Evolutionary conservation across 2,329 filamentous ascomycete species (phyloP).

Genomic region (Fusarium newnesense): DNA sequence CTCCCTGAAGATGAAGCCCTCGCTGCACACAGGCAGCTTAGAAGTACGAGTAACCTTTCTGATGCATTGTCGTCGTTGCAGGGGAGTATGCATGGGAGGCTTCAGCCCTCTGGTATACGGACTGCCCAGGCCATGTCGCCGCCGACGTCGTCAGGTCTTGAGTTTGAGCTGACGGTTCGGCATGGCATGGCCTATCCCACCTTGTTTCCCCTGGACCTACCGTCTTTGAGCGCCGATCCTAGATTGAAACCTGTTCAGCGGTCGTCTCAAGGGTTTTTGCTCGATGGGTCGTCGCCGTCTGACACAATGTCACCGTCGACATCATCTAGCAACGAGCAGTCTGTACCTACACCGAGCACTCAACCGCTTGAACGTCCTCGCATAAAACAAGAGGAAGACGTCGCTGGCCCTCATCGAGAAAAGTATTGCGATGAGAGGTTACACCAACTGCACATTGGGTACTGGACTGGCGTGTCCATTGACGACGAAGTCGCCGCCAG

Average conservation of each 20-base stretch:
- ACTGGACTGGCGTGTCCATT: constrained; percentile 49
- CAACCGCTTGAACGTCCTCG: not conserved
- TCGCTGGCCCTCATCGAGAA: not conserved
- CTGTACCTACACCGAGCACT: constrained; percentile 7
- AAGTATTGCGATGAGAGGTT: constrained; percentile 11
- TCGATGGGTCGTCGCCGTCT: constrained; percentile 13
- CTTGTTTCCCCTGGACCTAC: constrained; percentile 21
- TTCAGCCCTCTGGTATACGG: constrained; percentile 17
- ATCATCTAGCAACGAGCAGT: constrained; percentile 3
- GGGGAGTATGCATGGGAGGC: constrained; percentile 25
- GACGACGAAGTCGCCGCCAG: constrained; percentile 44
- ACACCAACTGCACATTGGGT: constrained; percentile 35
- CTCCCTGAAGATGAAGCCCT: constrained; percentile 14
- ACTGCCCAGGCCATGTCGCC: constrained; percentile 20
- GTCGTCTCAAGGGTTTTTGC: not conserved
- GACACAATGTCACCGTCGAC: constrained; percentile 22
- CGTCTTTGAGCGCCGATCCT: constrained; percentile 9
- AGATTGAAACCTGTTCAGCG: constrained; percentile 1
- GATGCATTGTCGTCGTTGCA: constrained; percentile 18
- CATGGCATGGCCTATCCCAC: constrained; percentile 30
- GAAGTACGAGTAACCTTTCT: not conserved
- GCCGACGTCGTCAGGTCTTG: constrained; percentile 26
- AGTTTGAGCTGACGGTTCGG: constrained; percentile 35
- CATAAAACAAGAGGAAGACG: not conserved
- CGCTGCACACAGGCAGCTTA: constrained; percentile 5